Evolutionary conservation across 768 basidiomycete genomes (phyloP), one percentile per base, ranked within the genome.

Genomic region (Tulasnella sp.): DNA sequence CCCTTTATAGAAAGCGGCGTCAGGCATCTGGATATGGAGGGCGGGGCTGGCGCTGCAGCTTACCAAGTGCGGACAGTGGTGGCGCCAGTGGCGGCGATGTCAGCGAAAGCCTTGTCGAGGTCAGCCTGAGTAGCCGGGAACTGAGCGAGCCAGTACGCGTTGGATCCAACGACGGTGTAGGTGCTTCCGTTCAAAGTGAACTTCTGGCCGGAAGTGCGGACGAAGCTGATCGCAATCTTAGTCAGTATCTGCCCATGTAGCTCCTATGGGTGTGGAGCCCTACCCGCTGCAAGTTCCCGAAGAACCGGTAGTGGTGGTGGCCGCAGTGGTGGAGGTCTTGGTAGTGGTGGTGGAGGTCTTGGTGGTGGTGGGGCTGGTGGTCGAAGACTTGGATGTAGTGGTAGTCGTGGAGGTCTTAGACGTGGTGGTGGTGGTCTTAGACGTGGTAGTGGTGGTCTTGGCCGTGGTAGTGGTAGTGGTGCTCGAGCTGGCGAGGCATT

Each of bases 1-100:
- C 83, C 84, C 67, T 12, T 12, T n/a, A n/a, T 47, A 34, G 35
- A 16, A 52, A 37, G 29, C 14, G 12, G 12, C 12, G 12, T 64
- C 19, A 64, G 62, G 12, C 42, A 44, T 44, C 42, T n/a, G n/a
- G 42, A 12, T 12, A 44, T n/a, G 42, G 12, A 12, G 42, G 12
- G n/a, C 42, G 7, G 44, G 2, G 29, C 34, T 39, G n/a, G n/a
- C n/a, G n/a, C n/a, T n/a, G n/a, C n/a, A n/a, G 65, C 77, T 74
- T 71, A 83, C 85, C 83, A 86, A 9, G 85, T 86, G 66, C 86
- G 82, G 52, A 87, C 85, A 8, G 83, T 82, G 0, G 87, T 88
- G 14, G 81, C 83, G 1, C 86, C 86, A 1, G 83, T 78, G 0
- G 75, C 79, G 2, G 83, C 85, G 36, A 88, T 86, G 73, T 87